Conservation (phyloP, 2,329 filamentous ascomycete genomes). For the Stagonosporopsis rhizophila region DNA sequence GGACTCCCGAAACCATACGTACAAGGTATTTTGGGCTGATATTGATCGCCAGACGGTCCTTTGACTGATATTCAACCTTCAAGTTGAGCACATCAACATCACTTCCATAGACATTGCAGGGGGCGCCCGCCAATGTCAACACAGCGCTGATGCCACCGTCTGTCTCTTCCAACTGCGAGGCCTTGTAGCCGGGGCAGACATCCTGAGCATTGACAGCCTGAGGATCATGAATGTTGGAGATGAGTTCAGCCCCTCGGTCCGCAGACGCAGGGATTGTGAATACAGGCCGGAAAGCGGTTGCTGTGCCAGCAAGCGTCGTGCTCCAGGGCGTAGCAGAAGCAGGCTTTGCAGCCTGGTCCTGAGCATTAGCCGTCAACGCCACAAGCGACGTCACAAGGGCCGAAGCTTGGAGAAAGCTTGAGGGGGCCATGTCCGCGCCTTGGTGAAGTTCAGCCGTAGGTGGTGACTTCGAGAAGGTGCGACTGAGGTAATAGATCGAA, state of each 20-base stretch:
- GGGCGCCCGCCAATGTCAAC: conserved; percentile 59
- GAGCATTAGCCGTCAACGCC: conserved; percentile 29
- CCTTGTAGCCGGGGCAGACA: conserved; percentile 68
- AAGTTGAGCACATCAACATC: conserved; percentile 73
- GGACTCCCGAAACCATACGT: conserved; percentile 14
- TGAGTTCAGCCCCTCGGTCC: conserved; percentile 40
- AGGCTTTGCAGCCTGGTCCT: conserved; percentile 22
- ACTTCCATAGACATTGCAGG: conserved; percentile 78
- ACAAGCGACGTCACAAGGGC: conserved; percentile 34
- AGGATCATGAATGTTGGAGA: conserved; percentile 71
- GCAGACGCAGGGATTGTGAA: conserved; percentile 50
- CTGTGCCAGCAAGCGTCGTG: conserved; percentile 37
- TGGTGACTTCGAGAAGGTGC: conserved; percentile 1
- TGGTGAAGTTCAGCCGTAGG: neutral
- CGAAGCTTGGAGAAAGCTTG: conserved; percentile 33
- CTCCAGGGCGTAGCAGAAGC: conserved; percentile 30
- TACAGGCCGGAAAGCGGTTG: conserved; percentile 39
- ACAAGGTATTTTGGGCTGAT: conserved; percentile 71
- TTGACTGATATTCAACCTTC: conserved; percentile 71
- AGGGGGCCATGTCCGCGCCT: conserved; percentile 12
- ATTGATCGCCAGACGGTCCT: conserved; percentile 71
- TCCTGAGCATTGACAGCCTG: conserved; percentile 68
- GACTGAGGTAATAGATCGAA: conserved; percentile 6
- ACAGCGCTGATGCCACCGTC: conserved; percentile 60
- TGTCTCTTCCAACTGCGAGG: conserved; percentile 57